A percentile compares a stretch with the other conserved stretches of the same genome.
phyloP scores from a whole-genome alignment of 257 asterid species.

The Datura wrightii region DNA sequence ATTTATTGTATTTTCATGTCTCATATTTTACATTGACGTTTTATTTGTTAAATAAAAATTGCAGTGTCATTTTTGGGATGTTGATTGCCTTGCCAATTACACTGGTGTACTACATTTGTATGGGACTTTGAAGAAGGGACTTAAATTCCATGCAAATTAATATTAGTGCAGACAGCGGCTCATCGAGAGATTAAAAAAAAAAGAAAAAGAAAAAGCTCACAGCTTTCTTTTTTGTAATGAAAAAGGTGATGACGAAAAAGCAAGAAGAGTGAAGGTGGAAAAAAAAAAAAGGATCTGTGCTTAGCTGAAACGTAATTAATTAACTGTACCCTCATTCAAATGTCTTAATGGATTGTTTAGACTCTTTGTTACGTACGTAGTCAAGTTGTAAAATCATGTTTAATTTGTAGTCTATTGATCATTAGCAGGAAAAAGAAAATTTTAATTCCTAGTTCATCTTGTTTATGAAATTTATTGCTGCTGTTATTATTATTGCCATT shows the following conservation, averaged over 20 bases:
- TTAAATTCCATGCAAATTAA: conserved; percentile 11
- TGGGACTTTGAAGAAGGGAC: conserved; percentile 48
- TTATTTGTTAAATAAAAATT: background rate
- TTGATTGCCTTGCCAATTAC: conserved; percentile 57
- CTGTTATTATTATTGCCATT: background rate
- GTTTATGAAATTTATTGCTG: background rate
- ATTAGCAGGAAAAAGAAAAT: conserved; percentile 21
- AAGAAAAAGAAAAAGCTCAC: background rate
- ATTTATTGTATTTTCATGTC: background rate
- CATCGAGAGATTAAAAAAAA: background rate
- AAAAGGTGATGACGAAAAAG: background rate
- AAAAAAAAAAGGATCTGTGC: background rate
- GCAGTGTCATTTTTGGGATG: conserved; percentile 62
- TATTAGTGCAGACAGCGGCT: background rate
- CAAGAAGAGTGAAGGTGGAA: background rate
- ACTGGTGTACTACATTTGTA: conserved; percentile 51
- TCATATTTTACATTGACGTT: background rate
- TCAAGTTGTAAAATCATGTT: conserved; percentile 44
- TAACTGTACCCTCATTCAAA: conserved; percentile 6
- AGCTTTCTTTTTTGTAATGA: background rate
- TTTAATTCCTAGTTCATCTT: conserved; percentile 23
- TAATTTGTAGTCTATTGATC: conserved; percentile 35
- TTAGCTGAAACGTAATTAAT: background rate
- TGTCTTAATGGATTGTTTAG: conserved; percentile 12
- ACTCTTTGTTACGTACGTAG: conserved; percentile 33